Evolutionary conservation across 2,329 filamentous ascomycete species (phyloP), one percentile per base, ranked within the genome.

Genomic region (Colletotrichum siamense): DNA sequence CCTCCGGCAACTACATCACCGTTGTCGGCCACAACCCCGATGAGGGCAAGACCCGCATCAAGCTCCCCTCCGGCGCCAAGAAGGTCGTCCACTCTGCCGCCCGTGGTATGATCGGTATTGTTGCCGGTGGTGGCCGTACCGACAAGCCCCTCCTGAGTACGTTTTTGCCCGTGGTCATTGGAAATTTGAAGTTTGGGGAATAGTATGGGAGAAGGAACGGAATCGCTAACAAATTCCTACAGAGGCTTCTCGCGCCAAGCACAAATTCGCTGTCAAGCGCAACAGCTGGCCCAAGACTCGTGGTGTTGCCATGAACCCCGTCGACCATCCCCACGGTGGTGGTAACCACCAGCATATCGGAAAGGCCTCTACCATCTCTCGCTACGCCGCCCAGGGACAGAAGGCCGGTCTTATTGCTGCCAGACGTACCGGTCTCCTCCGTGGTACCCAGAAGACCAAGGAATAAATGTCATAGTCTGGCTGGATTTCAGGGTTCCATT

Each of bases 301-400:
- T 97, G 97, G 97, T 98, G 97, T 99, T 94, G 97, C 97, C 90
- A 99, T 99, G 97, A 99, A 99, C 92, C 97, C 97, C 85, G 97
- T 99, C 86, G 97, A 99, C 91, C 97, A 99, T 93, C 95, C 95
- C 89, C 95, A 97, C 94, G 95, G 95, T 95, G 95, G 94, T 95
- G 91, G 97, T 98, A 99, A 99, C 94, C 97, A 99, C 90, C 97
- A 99, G 93, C 97, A 99, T 91, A 98, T 98, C 87, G 96, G 97
- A 95, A 99, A 99, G 92, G 97, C 97, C 85, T 99, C 97, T 82
- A 99, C 97, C 88, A 99, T 99, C 91, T 98, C 95, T 84, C 94
- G 97, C 89, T 98, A 98, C 91, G 97, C 97, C 85, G 94, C 94
- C 88, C 94, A 96, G 90, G 97, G 97, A 95, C 97, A 99, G 92